phyloP scores from a whole-genome alignment of 2,329 filamentous ascomycete genomes.

The Fusarium sp. region DNA sequence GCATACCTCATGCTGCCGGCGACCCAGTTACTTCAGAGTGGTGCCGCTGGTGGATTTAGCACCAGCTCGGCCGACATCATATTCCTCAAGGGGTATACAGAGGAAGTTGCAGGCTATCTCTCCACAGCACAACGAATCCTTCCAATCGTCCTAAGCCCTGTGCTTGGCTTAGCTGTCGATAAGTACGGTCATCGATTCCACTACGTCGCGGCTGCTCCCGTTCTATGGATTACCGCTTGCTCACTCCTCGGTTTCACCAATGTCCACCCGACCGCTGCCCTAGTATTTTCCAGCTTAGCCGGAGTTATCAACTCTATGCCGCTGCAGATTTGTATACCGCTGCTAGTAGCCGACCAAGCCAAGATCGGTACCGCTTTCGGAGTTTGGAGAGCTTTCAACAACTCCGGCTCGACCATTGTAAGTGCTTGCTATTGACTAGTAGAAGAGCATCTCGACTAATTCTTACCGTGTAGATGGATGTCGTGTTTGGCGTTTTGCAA shows the following conservation, averaged over 20 bases:
- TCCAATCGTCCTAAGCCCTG: constrained; percentile 32
- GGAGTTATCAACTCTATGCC: constrained; percentile 40
- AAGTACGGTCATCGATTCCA: constrained; percentile 41
- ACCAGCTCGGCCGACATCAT: constrained; percentile 39
- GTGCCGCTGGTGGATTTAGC: constrained; percentile 35
- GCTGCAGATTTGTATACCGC: constrained; percentile 39
- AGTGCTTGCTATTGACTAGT: neutral
- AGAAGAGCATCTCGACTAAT: neutral
- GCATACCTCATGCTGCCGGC: constrained; percentile 39
- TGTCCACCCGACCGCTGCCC: constrained; percentile 31
- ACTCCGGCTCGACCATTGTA: constrained; percentile 40
- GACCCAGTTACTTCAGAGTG: constrained; percentile 39
- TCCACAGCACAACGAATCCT: constrained; percentile 37
- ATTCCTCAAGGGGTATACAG: constrained; percentile 38
- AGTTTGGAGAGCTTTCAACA: constrained; percentile 40
- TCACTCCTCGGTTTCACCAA: constrained; percentile 39
- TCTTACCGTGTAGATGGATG: constrained; percentile 33
- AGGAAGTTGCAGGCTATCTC: constrained; percentile 37
- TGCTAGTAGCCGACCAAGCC: constrained; percentile 38
- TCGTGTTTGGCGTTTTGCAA: constrained; percentile 38
- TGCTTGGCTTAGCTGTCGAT: constrained; percentile 34
- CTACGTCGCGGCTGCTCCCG: constrained; percentile 35
- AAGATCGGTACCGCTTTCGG: constrained; percentile 42
- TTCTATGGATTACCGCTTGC: constrained; percentile 36
- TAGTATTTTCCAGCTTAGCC: constrained; percentile 34